Evolutionary conservation across 1,284 basidiomycete species (phyloP), one percentile per base, ranked within the genome.

Genomic region (Puccinia horiana): DNA sequence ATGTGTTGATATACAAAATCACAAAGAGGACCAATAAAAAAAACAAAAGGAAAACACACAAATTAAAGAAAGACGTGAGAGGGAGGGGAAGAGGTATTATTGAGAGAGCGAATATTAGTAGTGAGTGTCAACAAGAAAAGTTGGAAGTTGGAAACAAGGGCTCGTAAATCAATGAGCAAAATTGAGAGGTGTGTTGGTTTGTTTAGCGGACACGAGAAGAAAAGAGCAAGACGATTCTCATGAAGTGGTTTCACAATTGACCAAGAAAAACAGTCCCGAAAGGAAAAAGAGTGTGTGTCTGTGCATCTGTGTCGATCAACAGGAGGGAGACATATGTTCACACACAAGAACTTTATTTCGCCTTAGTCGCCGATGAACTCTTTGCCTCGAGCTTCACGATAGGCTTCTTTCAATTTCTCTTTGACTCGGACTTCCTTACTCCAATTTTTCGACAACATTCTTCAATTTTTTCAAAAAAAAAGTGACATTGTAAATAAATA

Each of bases 401-500:
- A 81, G n/a, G 79, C 79, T 40, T 74, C 79, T 61, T 73, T 81
- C 11, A 81, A 54, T 32, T 81, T 81, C 58, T 81, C 58, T 65
- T 81, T 81, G 32, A 61, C 67, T 52, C 37, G 26, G 6, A 49
- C 44, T 65, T 81, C 79, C 18, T 81, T 61, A 35, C 18, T 81
- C 79, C 79, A 81, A 40, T 58, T 74, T 47, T 81, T 70, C 16
- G 79, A 81, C n/a, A 81, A 74, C 18, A 81, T 61, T 23, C 79
- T 81, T 35, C 42, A 29, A 67, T 20, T 26, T 29, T 26, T 29
- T 47, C 29, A 42, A 18, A 23, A 18, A 42, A 47, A n/a, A 44
- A 18, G 52, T 26, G n/a, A 6, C 2, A 58, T 56, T 40, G 63
- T 69, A 29, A 42, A 20, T 42, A 42, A 42, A 35, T 1, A 69